These are phyloP conservation scores for Herpetospermum pedunculosum DNA, from an alignment of 306 rosid genomes.

Conservation along the genomic window DNA sequence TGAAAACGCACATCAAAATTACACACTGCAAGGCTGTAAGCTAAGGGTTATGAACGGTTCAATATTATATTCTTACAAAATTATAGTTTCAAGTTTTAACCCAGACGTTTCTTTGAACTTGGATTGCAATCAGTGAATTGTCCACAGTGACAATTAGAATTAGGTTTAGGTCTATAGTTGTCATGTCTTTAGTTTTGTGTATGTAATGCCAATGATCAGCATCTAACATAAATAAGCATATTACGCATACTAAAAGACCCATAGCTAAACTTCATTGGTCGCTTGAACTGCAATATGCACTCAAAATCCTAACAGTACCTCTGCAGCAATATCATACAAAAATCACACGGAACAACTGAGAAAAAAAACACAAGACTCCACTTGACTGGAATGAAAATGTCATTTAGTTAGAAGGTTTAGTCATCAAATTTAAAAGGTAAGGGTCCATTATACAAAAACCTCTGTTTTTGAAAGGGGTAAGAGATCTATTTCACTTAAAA, in stretches of 20 bases:
- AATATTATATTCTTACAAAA: background rate
- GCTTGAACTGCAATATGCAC: background rate
- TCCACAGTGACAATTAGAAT: background rate
- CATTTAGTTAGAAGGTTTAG: background rate
- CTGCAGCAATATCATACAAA: background rate
- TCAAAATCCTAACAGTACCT: background rate
- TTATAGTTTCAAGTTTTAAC: background rate
- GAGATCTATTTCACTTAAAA: background rate
- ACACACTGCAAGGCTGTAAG: background rate
- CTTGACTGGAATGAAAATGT: background rate
- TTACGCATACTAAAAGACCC: background rate
- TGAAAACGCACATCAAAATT: constrained; percentile 23
- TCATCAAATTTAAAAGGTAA: background rate
- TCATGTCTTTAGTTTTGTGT: background rate
- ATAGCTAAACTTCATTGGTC: background rate
- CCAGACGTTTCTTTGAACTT: background rate
- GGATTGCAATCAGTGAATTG: background rate
- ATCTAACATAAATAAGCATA: background rate
- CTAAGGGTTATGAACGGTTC: background rate
- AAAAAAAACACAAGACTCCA: background rate
- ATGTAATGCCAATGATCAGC: background rate
- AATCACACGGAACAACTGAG: background rate
- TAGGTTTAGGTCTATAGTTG: background rate
- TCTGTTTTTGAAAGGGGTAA: background rate
- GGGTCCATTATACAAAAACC: background rate